These are phyloP conservation scores for Lachnellula cervina DNA, from an alignment of 2,329 filamentous ascomycete species.

Conservation along the genomic window DNA sequence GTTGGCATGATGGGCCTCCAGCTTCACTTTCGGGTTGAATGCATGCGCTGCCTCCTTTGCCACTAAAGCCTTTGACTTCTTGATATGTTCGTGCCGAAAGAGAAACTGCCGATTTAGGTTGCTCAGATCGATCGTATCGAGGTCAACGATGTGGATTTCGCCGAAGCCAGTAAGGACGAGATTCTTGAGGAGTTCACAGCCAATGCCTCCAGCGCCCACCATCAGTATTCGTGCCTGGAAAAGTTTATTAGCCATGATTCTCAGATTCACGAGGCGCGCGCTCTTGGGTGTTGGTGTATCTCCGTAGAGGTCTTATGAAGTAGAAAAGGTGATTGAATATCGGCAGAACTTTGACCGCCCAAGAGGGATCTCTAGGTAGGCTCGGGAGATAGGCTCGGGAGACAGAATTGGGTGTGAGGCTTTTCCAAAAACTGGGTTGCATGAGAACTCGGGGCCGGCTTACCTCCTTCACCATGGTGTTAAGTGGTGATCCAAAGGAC, in stretches of 20 bases:
- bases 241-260: constrained; percentile 31
- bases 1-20: constrained; percentile 87
- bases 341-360: too few relatives aligned
- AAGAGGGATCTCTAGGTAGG: too few relatives aligned
- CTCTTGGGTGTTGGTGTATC: neutral
- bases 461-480: constrained; percentile 66
- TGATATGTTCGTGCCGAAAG: constrained; percentile 95
- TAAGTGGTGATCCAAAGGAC: constrained; percentile 61
- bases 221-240: constrained; percentile 78
- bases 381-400: neutral
- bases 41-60: constrained; percentile 85
- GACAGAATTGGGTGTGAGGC: neutral
- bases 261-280: constrained; percentile 8
- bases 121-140: constrained; percentile 96
- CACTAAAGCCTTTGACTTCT: constrained; percentile 91
- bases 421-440: constrained; percentile 8
- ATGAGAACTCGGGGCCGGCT: constrained; percentile 28
- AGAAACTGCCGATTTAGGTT: constrained; percentile 98
- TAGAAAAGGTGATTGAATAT: neutral
- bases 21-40: constrained; percentile 84
- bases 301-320: neutral
- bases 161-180: constrained; percentile 88
- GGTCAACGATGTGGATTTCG: constrained; percentile 89
- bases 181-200: constrained; percentile 96
- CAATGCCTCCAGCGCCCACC: constrained; percentile 94